phyloP scores from a whole-genome alignment of 768 basidiomycete species.

The Suillus lakei region DNA sequence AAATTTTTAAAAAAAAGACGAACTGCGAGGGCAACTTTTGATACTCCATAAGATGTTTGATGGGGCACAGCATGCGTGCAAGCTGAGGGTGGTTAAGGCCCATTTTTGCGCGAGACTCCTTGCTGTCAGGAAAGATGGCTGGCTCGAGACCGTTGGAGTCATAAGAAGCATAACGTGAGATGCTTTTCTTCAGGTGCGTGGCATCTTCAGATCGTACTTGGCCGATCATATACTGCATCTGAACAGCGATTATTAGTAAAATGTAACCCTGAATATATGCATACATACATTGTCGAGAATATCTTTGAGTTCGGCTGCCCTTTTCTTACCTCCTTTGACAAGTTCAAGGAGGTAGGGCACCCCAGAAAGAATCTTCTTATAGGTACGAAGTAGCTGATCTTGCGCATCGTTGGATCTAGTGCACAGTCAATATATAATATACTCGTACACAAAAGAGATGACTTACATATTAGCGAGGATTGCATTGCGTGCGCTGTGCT shows the following conservation, averaged over 20 bases:
- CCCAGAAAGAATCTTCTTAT: background rate
- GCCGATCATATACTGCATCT: background rate
- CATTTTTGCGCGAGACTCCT: background rate
- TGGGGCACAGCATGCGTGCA: constrained; percentile 1
- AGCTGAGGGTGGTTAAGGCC: constrained; percentile 11
- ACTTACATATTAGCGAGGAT: background rate
- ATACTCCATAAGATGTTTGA: background rate
- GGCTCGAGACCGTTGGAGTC: background rate
- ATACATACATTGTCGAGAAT: background rate
- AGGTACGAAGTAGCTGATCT: background rate
- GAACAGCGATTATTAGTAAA: background rate
- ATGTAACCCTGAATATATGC: background rate
- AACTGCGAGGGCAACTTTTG: background rate
- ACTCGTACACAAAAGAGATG: background rate
- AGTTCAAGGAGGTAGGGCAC: background rate
- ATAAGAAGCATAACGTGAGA: background rate
- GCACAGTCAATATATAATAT: background rate
- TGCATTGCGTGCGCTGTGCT: background rate
- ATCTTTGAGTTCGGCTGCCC: background rate
- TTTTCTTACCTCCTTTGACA: background rate
- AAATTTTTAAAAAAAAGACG: background rate
- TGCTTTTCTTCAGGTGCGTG: background rate
- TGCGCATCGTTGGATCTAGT: background rate
- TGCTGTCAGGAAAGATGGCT: background rate
- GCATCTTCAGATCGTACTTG: background rate